These are phyloP conservation scores for Septoria petroselini DNA, from an alignment of 2,329 filamentous ascomycete species.

Conservation along the genomic window DNA sequence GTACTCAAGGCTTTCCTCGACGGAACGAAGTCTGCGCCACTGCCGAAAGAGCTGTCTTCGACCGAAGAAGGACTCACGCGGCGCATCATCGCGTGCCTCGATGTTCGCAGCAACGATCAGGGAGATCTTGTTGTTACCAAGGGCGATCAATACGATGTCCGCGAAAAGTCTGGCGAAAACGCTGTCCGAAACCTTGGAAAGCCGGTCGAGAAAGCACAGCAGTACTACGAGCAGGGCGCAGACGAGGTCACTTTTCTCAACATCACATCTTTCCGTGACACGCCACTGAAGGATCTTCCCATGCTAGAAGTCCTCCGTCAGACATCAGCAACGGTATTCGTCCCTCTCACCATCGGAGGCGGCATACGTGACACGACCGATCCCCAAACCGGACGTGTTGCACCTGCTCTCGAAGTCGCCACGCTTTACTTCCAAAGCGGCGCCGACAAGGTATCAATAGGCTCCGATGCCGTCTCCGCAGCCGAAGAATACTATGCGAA, in stretches of 20 bases:
- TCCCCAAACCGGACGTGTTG: slow-evolving; percentile 70
- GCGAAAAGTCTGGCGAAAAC: slow-evolving; percentile 69
- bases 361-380: slow-evolving; percentile 93
- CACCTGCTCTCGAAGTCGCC: slow-evolving; percentile 89
- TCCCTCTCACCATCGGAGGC: slow-evolving; percentile 90
- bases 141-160: slow-evolving; percentile 97
- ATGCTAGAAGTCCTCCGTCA: slow-evolving; percentile 92
- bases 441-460: slow-evolving; percentile 96
- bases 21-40: slow-evolving; percentile 58
- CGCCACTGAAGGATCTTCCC: slow-evolving; percentile 82
- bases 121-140: slow-evolving; percentile 97
- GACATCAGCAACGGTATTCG: slow-evolving; percentile 88
- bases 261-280: slow-evolving; percentile 97
- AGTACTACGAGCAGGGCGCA: slow-evolving; percentile 93
- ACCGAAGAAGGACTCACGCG: slow-evolving; percentile 73
- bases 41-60: slow-evolving; percentile 44
- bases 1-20: slow-evolving; percentile 82
- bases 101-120: slow-evolving; percentile 89
- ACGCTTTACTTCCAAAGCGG: slow-evolving; percentile 97
- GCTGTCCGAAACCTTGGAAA: slow-evolving; percentile 91
- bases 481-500: slow-evolving; percentile 83
- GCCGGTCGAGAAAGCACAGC: slow-evolving; percentile 87
- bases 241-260: slow-evolving; percentile 98
- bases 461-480: slow-evolving; percentile 87
- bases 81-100: slow-evolving; percentile 90